Evolutionary conservation across 176 grass and related monocot species (phyloP).

Genomic region (Eleusine indica): DNA sequence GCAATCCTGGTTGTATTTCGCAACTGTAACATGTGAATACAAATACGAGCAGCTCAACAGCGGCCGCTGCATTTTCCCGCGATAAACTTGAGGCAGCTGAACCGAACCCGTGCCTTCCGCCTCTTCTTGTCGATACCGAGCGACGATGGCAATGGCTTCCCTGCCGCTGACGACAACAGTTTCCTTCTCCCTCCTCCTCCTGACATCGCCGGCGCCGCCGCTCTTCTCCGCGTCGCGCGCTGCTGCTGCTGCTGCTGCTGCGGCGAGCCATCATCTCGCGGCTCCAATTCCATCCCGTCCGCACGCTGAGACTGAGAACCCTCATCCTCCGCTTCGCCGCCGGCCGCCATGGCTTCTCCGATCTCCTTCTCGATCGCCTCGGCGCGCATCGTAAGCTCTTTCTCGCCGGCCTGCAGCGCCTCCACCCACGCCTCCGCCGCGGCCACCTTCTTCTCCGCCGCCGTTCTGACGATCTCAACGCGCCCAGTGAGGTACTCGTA

Average conservation of each 20-base stretch:
- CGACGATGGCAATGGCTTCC: not conserved
- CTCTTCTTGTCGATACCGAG: not conserved
- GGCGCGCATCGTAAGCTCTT: slow-evolving; percentile 61
- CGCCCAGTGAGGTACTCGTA: slow-evolving; percentile 68
- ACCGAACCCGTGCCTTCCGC: slow-evolving; percentile 13
- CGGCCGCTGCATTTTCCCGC: not conserved
- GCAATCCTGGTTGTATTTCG: too few relatives aligned
- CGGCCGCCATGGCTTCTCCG: not conserved
- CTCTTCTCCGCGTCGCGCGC: not conserved
- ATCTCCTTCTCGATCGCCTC: slow-evolving; percentile 58
- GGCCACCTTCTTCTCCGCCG: slow-evolving; percentile 74
- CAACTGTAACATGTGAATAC: too few relatives aligned
- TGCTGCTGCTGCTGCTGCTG: not conserved
- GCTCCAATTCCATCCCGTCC: not conserved
- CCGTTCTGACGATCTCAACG: slow-evolving; percentile 29
- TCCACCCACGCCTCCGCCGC: slow-evolving; percentile 60
- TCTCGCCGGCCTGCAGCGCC: slow-evolving; percentile 61
- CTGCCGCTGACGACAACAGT: slow-evolving; percentile 22
- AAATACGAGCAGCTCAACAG: not conserved
- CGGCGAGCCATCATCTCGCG: not conserved
- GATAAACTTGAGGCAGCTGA: slow-evolving; percentile 56
- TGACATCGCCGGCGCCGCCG: not conserved
- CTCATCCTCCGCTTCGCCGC: not conserved
- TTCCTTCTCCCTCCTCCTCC: not conserved
- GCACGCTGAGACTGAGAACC: not conserved